These are phyloP conservation scores for Pichia rugopelliculosa DNA, from an alignment of 805 yeast genomes.

Conservation along the genomic window DNA sequence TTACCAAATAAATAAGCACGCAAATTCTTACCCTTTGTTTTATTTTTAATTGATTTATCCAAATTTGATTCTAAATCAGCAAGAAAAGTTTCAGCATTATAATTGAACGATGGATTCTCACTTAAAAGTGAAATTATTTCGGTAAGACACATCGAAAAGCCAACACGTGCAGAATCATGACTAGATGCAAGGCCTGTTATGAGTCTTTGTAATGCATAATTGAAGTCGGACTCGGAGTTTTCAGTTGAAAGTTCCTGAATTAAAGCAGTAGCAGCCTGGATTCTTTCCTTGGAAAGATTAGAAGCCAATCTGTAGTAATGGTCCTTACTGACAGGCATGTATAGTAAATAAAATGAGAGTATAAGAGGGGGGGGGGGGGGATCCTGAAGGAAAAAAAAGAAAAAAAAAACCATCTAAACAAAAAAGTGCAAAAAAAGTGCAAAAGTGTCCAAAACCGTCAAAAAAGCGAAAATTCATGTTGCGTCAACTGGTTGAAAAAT, in stretches of 20 bases:
- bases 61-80: conserved; percentile 30
- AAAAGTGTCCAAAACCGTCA: not conserved
- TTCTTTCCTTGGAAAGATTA: conserved; percentile 64
- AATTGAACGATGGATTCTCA: conserved; percentile 25
- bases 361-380: too few relatives aligned
- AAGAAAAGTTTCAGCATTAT: conserved; percentile 29
- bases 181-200: conserved; percentile 77
- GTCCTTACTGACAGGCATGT: conserved; percentile 57
- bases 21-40: conserved; percentile 73
- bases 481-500: too few relatives aligned
- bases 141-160: conserved; percentile 80
- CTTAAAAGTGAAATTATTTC: conserved; percentile 43
- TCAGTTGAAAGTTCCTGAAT: conserved; percentile 49
- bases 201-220: conserved; percentile 71
- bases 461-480: not conserved
- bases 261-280: conserved; percentile 60
- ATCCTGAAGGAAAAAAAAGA: too few relatives aligned
- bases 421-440: too few relatives aligned
- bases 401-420: not conserved
- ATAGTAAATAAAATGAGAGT: conserved; percentile 1
- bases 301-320: conserved; percentile 73
- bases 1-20: conserved; percentile 75
- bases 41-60: conserved; percentile 31
- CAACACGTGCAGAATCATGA: conserved; percentile 77
- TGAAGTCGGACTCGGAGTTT: conserved; percentile 55